Evolutionary conservation across 495 filamentous ascomycete genomes (phyloP), one percentile per base, ranked within the genome.

Genomic region (Apodospora peruviana): DNA sequence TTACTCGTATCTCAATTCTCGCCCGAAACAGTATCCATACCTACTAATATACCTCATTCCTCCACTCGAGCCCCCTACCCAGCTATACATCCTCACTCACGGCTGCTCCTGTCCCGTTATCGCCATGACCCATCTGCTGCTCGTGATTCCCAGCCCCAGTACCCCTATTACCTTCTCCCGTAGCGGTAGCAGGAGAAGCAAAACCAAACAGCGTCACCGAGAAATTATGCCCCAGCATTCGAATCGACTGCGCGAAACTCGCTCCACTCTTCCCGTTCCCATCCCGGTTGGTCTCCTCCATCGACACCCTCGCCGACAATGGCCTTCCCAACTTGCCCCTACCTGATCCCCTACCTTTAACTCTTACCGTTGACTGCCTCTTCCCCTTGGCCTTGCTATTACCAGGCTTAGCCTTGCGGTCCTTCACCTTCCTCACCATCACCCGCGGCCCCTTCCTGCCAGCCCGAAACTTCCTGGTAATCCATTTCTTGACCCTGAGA

Each of bases 401-500:
- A 5, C 29, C 40, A 9, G 12, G 22, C 16, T 20, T 50, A 3
- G 40, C 20, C 40, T 35, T 53, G 19, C 27, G 5, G 24, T 45
- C 36, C 45, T 24, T 48, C 0, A 50, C 45, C 48, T 47, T 51
- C 21, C 32, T 47, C n/a, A 56, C 47, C 10, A 52, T 40, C 1
- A 49, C 53, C 35, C 45, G 43, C 2, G 53, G 45, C 20, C 53
- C 56, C 53, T 53, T 59, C 11, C 53, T 46, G 19, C 55, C 45
- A 0, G 50, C 57, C 9, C 42, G 43, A 18, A 57, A 57, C 46
- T 53, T 45, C n/a, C 53, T 43, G 8, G 46, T 50, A 11, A 59
- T 22, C 57, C 57, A 59, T 18, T 57, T 57, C 47, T 53, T 59
- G 46, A 56, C 57, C 38, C 57, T 57, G 32, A 49, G 27, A 1